Evolutionary conservation across 1,284 basidiomycete genomes (phyloP).

Genomic region (Golubevia sp.): DNA sequence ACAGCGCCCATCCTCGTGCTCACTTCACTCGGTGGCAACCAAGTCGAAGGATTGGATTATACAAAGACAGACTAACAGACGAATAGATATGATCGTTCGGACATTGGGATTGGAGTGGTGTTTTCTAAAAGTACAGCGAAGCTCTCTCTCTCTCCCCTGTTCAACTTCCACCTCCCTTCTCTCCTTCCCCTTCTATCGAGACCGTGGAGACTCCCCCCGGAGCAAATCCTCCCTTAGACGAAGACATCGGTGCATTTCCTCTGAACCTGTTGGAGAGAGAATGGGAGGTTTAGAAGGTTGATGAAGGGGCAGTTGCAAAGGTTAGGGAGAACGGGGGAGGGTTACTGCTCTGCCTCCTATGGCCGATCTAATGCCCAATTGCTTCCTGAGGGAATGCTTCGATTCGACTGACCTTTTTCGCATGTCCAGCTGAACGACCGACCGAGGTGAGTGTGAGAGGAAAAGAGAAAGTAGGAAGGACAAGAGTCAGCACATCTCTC

Average conservation of each 20-base stretch:
- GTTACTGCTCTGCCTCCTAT: not conserved
- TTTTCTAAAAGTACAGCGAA: not conserved
- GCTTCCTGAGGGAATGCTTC: too few species aligned
- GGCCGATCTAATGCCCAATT: not conserved
- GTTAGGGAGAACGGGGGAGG: too few species aligned
- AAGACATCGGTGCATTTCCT: not conserved
- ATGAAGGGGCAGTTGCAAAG: too few species aligned
- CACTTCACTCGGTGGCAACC: too few species aligned
- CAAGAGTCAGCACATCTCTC: too few species aligned
- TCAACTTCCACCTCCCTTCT: not conserved
- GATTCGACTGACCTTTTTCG: slow-evolving; percentile 27
- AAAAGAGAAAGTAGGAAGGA: not conserved
- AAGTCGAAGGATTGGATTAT: too few species aligned
- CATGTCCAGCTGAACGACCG: slow-evolving; percentile 28
- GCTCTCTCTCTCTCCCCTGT: not conserved
- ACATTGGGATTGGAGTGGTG: too few species aligned
- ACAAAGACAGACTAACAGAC: too few species aligned
- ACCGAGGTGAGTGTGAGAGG: not conserved
- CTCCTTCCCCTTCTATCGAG: not conserved
- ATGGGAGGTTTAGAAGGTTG: not conserved
- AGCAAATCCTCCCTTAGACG: not conserved
- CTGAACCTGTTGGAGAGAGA: not conserved
- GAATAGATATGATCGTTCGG: too few species aligned
- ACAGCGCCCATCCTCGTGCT: too few species aligned
- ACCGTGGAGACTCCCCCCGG: not conserved